phyloP scores from a whole-genome alignment of 2,329 filamentous ascomycete species.

The Epichloe gansuensis region DNA sequence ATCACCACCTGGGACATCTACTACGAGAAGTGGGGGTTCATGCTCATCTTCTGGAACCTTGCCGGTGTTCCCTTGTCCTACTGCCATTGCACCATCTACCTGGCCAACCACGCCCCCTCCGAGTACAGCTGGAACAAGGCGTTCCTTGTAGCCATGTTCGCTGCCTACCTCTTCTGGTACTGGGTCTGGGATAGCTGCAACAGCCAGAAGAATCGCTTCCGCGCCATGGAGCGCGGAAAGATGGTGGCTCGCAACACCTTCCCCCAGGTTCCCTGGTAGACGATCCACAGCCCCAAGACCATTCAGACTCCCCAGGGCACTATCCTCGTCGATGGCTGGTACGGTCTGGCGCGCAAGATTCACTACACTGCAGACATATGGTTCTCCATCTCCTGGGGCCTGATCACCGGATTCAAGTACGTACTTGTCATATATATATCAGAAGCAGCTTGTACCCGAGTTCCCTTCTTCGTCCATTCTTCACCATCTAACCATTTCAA shows the following conservation, averaged over 20 bases:
- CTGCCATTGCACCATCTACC: conserved; percentile 85
- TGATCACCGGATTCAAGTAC: conserved; percentile 36
- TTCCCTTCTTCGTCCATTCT: neutral
- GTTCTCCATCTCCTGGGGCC: conserved; percentile 38
- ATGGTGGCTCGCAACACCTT: conserved; percentile 63
- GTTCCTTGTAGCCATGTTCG: conserved; percentile 51
- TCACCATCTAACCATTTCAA: conserved; percentile 4
- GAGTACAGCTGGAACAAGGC: conserved; percentile 66
- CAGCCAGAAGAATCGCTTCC: conserved; percentile 88
- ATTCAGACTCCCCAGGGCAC: conserved; percentile 62
- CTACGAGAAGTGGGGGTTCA: conserved; percentile 94
- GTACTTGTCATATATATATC: neutral
- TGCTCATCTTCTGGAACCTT: conserved; percentile 96
- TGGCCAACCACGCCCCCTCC: conserved; percentile 69
- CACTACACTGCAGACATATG: conserved; percentile 37
- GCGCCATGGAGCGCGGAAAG: conserved; percentile 63
- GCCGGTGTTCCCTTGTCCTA: conserved; percentile 83
- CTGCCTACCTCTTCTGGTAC: conserved; percentile 70
- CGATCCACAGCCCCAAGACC: conserved; percentile 64
- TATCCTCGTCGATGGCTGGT: conserved; percentile 79
- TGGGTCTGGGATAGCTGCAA: conserved; percentile 90
- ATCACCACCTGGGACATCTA: conserved; percentile 90
- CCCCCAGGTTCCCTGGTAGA: conserved; percentile 81
- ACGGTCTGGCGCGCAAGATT: conserved; percentile 55
- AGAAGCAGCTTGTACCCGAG: neutral